Evolutionary conservation across 2,329 filamentous ascomycete species (phyloP), one percentile per base, ranked within the genome.

Genomic region (Pseudocercospora fijiensis): DNA sequence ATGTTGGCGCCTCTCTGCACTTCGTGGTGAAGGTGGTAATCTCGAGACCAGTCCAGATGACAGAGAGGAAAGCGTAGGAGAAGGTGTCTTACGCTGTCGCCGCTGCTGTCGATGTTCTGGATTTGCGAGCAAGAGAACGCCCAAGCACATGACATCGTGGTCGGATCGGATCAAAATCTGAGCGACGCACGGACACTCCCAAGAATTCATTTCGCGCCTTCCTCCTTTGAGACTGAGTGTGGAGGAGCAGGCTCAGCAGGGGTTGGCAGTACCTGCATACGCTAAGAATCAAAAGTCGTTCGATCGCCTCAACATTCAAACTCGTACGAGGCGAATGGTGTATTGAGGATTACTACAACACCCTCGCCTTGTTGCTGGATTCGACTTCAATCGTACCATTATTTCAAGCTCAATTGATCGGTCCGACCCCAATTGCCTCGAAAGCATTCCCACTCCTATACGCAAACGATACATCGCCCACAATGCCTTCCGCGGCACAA

Each of bases 1-100:
- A 96, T 94, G 62, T 49, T 74, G 59, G 62, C 30, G 7, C 57
- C 3, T 22, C 11, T 5, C 13, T 7, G 41, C 47, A 26, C 18
- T 41, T 9, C 24, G n/a, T 20, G 9, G 11, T 9, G 53, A 18
- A 7, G n/a, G 28, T 26, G 51, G 13, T 10, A 22, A 18, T 16
- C n/a, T 18, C 13, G 18, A 24, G 4, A 27, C 30, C 20, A 45
- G 22, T 58, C 33, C 18, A 26, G 37, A 27, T 27, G 16, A n/a
- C n/a, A 41, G 22, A 41, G 18, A 1, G 16, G 37, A 41, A 41
- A n/a, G 3, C 37, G 37, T 18, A 18, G 3, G 37, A 41, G 37
- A 1, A n/a, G 9, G 16, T 6, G 3, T 18, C 4, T 1, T 24
- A 9, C 24, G 45, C 2, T 2, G 6, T 51, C 28, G 53, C 7